These are phyloP conservation scores for Tuctoria greenei DNA, from an alignment of 176 grass and related monocot species.

Conservation along the genomic window DNA sequence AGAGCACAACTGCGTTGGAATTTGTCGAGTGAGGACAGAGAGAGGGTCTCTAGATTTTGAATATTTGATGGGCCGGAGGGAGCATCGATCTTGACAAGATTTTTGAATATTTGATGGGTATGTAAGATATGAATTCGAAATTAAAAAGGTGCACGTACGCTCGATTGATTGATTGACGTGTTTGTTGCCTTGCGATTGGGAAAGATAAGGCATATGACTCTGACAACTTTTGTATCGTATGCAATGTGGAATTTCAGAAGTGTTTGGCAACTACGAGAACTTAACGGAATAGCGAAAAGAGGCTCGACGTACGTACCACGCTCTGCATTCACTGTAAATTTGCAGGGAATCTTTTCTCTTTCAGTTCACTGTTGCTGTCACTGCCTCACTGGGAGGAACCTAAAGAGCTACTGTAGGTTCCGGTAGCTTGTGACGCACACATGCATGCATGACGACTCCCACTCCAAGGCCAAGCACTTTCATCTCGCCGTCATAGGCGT, in stretches of 20 bases:
- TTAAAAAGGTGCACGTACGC: background rate
- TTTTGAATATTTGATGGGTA: background rate
- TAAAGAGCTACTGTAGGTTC: background rate
- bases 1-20: background rate
- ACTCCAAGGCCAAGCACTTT: background rate
- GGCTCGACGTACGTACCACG: too few species aligned
- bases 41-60: background rate
- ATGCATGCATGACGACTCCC: background rate
- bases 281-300: too few species aligned
- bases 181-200: too few species aligned
- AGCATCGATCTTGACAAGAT: background rate
- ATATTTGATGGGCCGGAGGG: too few species aligned
- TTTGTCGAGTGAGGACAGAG: background rate
- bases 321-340: background rate
- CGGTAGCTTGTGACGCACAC: background rate
- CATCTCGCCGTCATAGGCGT: background rate
- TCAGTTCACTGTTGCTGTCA: background rate
- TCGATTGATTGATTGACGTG: too few species aligned
- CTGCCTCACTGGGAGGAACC: background rate
- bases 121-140: background rate
- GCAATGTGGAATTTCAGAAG: too few species aligned
- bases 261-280: too few species aligned
- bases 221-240: too few species aligned
- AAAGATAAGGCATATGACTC: too few species aligned
- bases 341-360: constrained; percentile 4